These are phyloP conservation scores for Diddensiella santjacobensis DNA, from an alignment of 805 yeast genomes.

Conservation along the genomic window DNA sequence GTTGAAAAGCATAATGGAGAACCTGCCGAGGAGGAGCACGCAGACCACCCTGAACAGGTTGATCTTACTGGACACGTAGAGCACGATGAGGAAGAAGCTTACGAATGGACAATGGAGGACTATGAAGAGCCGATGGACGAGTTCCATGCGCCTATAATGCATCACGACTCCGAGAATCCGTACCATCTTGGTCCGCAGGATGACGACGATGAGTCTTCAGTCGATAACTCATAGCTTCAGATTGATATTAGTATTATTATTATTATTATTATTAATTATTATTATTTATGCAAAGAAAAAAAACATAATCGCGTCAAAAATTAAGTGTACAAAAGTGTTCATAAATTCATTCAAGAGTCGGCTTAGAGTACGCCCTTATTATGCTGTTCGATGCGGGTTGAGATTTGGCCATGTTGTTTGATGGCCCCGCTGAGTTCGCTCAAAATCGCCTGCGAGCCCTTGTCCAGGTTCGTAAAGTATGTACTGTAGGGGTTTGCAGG, in stretches of 20 bases:
- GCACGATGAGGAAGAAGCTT: neutral
- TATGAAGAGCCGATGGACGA: slow-evolving; percentile 3
- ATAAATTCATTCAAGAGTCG: neutral
- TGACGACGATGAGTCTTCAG: neutral
- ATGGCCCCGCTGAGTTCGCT: slow-evolving; percentile 27
- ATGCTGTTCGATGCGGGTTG: slow-evolving; percentile 32
- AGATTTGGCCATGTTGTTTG: slow-evolving; percentile 25
- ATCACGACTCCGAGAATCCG: neutral
- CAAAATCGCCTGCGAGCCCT: slow-evolving; percentile 23
- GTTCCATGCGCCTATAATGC: slow-evolving; percentile 2
- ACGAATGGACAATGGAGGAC: slow-evolving; percentile 5
- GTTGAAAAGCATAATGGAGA: neutral
- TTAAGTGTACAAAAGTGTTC: neutral
- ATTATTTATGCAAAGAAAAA: neutral
- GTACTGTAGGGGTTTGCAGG: slow-evolving; percentile 28
- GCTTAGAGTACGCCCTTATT: slow-evolving; percentile 32
- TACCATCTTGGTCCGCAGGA: neutral
- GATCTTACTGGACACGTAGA: neutral
- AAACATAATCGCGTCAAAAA: neutral
- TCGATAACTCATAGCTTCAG: too few relatives aligned
- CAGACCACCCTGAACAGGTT: neutral
- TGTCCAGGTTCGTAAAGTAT: slow-evolving; percentile 19
- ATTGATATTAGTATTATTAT: neutral
- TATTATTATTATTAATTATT: slow-evolving; percentile 5
- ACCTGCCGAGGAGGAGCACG: neutral